Evolutionary conservation across 768 basidiomycete species (phyloP).

Genomic region (Leccinum truebloodii): DNA sequence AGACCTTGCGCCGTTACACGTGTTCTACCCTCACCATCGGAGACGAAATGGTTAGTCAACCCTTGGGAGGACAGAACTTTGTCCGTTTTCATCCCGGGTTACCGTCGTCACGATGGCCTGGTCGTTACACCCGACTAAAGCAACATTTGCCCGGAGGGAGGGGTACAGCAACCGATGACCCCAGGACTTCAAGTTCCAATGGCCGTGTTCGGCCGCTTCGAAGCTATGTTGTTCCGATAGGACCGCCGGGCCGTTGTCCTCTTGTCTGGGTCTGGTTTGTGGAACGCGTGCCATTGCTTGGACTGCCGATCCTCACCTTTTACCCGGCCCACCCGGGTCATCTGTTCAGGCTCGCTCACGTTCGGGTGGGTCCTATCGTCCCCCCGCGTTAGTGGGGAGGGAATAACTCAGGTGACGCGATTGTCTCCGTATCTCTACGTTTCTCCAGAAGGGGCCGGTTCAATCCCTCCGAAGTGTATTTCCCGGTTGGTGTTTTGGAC

Average conservation of each 20-base stretch:
- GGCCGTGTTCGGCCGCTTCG: no score
- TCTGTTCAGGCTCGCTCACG: neutral
- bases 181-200: neutral
- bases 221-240: no score
- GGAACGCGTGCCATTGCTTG: neutral
- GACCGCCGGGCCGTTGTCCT: neutral
- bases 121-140: neutral
- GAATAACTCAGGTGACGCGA: neutral
- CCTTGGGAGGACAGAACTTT: neutral
- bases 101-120: neutral
- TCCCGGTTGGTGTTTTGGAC: neutral
- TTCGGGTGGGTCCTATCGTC: no score
- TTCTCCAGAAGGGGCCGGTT: neutral
- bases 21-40: neutral
- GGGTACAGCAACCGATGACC: neutral
- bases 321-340: neutral
- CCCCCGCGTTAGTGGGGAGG: neutral
- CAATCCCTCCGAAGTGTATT: neutral
- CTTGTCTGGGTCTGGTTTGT: no score
- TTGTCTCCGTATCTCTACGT: neutral
- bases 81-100: neutral
- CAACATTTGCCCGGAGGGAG: neutral
- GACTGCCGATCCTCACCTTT: neutral
- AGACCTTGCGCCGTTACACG: neutral
- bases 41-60: neutral